Conservation (phyloP, 768 basidiomycete species). For the Sistotremastrum niveocremeum region DNA sequence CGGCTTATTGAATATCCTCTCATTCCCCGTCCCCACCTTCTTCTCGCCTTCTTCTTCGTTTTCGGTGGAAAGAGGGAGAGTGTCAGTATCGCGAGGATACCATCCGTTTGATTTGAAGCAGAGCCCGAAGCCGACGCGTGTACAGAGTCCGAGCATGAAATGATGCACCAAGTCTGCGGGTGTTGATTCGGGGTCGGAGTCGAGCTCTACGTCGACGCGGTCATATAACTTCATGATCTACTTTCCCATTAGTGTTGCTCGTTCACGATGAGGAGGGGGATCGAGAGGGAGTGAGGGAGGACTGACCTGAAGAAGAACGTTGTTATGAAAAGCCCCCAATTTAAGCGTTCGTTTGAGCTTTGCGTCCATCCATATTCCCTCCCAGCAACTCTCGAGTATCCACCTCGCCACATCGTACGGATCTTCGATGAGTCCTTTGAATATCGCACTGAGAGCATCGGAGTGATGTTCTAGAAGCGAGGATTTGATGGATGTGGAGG, state of each 20-base stretch:
- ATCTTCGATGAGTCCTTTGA: conserved; percentile 60
- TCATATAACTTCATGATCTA: conserved; percentile 70
- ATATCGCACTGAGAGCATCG: conserved; percentile 50
- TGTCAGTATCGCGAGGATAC: conserved; percentile 62
- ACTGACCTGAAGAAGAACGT: conserved; percentile 47
- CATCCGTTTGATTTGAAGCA: conserved; percentile 86
- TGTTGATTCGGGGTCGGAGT: conserved; percentile 33
- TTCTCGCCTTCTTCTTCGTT: conserved; percentile 24
- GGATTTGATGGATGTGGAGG: conserved; percentile 38
- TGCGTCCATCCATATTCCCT: conserved; percentile 59
- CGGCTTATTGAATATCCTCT: conserved; percentile 71
- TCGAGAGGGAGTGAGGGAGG: conserved; percentile 6
- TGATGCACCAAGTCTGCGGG: conserved; percentile 77
- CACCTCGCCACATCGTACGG: conserved; percentile 44
- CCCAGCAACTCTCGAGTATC: conserved; percentile 65
- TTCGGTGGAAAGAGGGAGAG: conserved; percentile 19
- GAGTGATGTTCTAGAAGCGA: conserved; percentile 59
- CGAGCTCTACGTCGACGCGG: conserved; percentile 32
- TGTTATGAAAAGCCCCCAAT: conserved; percentile 57
- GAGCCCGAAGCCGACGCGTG: conserved; percentile 67
- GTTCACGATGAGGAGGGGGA: not conserved
- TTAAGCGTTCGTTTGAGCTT: conserved; percentile 63
- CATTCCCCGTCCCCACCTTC: conserved; percentile 19
- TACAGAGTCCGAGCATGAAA: conserved; percentile 75
- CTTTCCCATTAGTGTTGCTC: too few relatives aligned